These are phyloP conservation scores for Hordeum pubiflorum DNA, from an alignment of 202 grass and related monocot species.

Conservation along the genomic window DNA sequence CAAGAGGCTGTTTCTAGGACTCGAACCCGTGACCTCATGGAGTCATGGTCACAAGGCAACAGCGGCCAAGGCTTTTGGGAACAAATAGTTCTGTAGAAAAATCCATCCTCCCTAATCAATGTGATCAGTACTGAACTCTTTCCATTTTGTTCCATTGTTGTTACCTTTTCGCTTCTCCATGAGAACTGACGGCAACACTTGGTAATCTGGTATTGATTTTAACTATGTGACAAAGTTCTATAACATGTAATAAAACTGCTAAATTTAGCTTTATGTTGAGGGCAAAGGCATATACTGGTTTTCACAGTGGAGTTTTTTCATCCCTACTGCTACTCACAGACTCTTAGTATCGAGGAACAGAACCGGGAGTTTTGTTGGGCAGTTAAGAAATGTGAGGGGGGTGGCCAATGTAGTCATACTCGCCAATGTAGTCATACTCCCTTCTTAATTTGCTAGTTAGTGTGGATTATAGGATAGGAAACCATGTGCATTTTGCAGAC, in stretches of 20 bases:
- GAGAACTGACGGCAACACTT: not conserved
- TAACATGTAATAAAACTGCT: not conserved
- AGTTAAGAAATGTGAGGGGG: not conserved
- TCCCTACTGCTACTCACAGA: not conserved
- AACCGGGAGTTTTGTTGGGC: not conserved
- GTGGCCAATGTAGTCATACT: not conserved
- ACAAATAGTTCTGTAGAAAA: not conserved
- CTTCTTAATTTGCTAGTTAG: not conserved
- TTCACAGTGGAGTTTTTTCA: not conserved
- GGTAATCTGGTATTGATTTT: not conserved
- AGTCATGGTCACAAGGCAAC: too few species aligned
- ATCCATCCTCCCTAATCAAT: not conserved
- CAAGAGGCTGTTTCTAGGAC: too few species aligned
- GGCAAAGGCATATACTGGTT: not conserved
- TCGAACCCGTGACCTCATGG: too few species aligned
- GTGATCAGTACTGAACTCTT: not conserved
- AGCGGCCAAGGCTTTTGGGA: too few species aligned
- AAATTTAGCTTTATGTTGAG: not conserved
- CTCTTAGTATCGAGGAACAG: not conserved
- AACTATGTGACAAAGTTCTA: not conserved
- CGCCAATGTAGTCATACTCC: not conserved
- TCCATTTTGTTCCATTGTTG: not conserved
- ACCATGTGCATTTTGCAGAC: not conserved
- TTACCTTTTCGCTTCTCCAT: not conserved
- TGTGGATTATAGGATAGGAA: not conserved